Conservation (phyloP, 2,329 filamentous ascomycete species). For the Ophiostoma sp. region DNA sequence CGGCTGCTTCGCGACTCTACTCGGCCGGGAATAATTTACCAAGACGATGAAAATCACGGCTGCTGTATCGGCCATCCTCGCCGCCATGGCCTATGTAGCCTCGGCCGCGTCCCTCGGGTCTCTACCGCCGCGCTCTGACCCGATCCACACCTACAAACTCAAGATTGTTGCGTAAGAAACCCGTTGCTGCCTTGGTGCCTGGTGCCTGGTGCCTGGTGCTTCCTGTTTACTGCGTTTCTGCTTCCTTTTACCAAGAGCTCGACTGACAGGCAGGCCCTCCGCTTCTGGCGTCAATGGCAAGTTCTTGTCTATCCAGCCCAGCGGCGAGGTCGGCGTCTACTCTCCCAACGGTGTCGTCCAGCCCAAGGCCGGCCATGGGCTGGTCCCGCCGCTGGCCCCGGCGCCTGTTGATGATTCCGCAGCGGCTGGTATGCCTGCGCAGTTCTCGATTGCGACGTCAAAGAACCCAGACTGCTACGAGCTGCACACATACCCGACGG, state of each 20-base stretch:
- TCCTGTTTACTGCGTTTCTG: neutral
- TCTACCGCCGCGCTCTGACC: neutral
- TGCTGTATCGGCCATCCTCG: neutral
- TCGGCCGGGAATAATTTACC: neutral
- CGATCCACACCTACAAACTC: slow-evolving; percentile 18
- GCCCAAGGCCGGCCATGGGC: neutral
- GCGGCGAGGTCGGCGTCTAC: slow-evolving; percentile 34
- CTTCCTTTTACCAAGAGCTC: neutral
- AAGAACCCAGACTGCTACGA: slow-evolving; percentile 26
- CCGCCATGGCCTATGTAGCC: neutral
- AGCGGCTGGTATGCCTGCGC: neutral
- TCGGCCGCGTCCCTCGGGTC: neutral
- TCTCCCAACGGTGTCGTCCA: slow-evolving; percentile 8
- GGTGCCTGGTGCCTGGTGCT: no score
- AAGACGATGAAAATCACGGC: neutral
- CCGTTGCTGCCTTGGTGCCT: neutral
- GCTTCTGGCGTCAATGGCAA: slow-evolving; percentile 32
- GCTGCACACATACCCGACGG: slow-evolving; percentile 38
- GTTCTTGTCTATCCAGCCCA: slow-evolving; percentile 33
- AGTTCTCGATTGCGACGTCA: neutral
- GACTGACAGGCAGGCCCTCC: slow-evolving; percentile 11
- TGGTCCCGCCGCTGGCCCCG: neutral
- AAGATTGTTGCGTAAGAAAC: slow-evolving; percentile 15
- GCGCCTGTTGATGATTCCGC: neutral
- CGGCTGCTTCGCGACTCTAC: neutral